These are phyloP conservation scores for Fraxinus anomala DNA, from an alignment of 257 asterid species.

Conservation along the genomic window DNA sequence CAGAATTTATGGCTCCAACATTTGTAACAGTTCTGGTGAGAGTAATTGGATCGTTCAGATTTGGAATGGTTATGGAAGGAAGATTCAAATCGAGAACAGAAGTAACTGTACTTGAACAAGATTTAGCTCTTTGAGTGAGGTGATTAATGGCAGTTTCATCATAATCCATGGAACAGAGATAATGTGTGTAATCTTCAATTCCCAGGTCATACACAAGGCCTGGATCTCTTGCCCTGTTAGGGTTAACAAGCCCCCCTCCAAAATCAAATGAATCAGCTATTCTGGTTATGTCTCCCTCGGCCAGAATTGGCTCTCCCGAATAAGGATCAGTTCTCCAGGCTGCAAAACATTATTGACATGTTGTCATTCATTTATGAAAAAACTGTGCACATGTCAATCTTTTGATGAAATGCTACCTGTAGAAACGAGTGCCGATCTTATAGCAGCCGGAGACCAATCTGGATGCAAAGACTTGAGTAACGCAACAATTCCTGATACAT, in stretches of 20 bases:
- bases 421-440: conserved; percentile 37
- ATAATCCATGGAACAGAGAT: conserved; percentile 39
- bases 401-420: conserved; percentile 22
- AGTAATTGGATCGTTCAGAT: conserved; percentile 11
- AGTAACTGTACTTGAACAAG: conserved; percentile 22
- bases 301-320: conserved; percentile 29
- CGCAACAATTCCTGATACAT: conserved; percentile 36
- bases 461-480: conserved; percentile 42
- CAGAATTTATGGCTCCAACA: conserved; percentile 37
- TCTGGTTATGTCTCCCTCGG: conserved; percentile 17
- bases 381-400: neutral
- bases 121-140: neutral
- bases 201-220: conserved; percentile 40
- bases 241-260: conserved; percentile 39
- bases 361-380: neutral
- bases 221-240: conserved; percentile 30
- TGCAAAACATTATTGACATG: conserved; percentile 1
- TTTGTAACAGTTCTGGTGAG: conserved; percentile 39
- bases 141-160: conserved; percentile 14
- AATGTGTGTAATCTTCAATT: conserved; percentile 32
- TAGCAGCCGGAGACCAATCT: conserved; percentile 44
- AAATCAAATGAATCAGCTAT: conserved; percentile 37
- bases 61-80: conserved; percentile 43
- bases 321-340: conserved; percentile 41
- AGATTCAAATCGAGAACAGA: conserved; percentile 38